Percentiles rank a stretch among this genome's conserved stretches.
phyloP scores from a whole-genome alignment of 495 filamentous ascomycete species.

The Penicillium roqueforti region DNA sequence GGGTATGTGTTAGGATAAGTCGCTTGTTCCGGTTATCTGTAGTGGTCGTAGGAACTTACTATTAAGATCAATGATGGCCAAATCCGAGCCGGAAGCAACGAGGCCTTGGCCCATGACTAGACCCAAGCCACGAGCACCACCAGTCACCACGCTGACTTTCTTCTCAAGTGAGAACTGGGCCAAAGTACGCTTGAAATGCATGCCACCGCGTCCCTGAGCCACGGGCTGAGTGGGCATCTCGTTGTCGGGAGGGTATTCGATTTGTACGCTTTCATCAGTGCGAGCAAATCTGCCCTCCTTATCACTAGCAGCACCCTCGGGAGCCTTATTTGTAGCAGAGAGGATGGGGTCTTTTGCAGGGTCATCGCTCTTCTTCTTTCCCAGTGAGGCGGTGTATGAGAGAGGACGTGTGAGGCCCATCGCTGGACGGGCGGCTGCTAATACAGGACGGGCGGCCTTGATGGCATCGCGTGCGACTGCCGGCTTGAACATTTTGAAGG shows the following conservation, averaged over 20 bases:
- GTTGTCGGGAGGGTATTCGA: conserved; percentile 69
- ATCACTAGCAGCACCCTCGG: conserved; percentile 27
- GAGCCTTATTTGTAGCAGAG: conserved; percentile 32
- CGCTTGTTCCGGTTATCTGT: neutral
- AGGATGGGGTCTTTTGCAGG: conserved; percentile 28
- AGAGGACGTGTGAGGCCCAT: conserved; percentile 23
- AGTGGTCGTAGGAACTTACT: conserved; percentile 50
- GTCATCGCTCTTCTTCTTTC: conserved; percentile 26
- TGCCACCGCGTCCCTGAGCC: conserved; percentile 66
- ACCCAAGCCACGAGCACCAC: conserved; percentile 80
- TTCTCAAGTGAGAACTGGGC: conserved; percentile 75
- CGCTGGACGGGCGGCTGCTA: conserved; percentile 20
- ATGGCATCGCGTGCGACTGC: conserved; percentile 28
- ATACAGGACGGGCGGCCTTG: conserved; percentile 14
- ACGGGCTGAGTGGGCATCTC: conserved; percentile 62
- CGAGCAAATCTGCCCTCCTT: conserved; percentile 59
- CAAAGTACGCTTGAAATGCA: conserved; percentile 67
- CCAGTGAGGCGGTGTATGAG: conserved; percentile 30
- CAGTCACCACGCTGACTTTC: conserved; percentile 75
- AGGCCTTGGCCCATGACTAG: conserved; percentile 89
- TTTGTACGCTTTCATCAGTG: conserved; percentile 70
- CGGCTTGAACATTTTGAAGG: conserved; percentile 32
- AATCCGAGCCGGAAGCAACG: conserved; percentile 78
- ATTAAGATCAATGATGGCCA: conserved; percentile 91
- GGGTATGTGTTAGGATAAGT: conserved; percentile 12